Percentiles rank a stretch among this genome's conserved stretches.
Conservation (phyloP, 192 early-diverging fungal species). For the Coemansia sp. region DNA sequence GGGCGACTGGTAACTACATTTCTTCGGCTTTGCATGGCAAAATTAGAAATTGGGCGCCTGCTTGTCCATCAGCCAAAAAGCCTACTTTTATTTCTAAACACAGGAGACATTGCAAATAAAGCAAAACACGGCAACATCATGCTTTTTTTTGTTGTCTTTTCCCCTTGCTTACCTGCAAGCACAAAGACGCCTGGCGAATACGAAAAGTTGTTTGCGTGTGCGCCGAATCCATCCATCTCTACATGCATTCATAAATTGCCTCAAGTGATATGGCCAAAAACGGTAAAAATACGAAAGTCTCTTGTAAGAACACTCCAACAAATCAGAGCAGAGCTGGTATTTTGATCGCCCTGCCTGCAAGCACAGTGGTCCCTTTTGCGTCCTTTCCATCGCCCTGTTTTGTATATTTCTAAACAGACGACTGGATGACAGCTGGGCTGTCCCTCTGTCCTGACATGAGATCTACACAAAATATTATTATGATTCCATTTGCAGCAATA, state of each 20-base stretch:
- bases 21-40: background rate
- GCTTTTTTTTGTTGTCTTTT: background rate
- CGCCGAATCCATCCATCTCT: constrained; percentile 57
- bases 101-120: background rate
- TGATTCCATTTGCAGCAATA: background rate
- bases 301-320: background rate
- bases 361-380: background rate
- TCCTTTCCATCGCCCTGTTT: background rate
- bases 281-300: background rate
- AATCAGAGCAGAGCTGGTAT: background rate
- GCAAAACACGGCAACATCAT: background rate
- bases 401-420: background rate
- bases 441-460: background rate
- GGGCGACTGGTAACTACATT: constrained; percentile 72
- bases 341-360: background rate
- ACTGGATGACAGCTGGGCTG: background rate
- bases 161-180: constrained; percentile 60
- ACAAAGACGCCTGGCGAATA: constrained; percentile 61
- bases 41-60: background rate
- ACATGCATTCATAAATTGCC: constrained; percentile 8
- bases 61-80: background rate
- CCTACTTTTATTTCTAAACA: background rate
- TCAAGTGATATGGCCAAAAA: background rate
- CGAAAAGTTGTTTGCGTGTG: constrained; percentile 18
- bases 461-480: background rate